Evolutionary conservation across 2,329 filamentous ascomycete species (phyloP), one percentile per base, ranked within the genome.

Genomic region (Pseudonectria buxi): DNA sequence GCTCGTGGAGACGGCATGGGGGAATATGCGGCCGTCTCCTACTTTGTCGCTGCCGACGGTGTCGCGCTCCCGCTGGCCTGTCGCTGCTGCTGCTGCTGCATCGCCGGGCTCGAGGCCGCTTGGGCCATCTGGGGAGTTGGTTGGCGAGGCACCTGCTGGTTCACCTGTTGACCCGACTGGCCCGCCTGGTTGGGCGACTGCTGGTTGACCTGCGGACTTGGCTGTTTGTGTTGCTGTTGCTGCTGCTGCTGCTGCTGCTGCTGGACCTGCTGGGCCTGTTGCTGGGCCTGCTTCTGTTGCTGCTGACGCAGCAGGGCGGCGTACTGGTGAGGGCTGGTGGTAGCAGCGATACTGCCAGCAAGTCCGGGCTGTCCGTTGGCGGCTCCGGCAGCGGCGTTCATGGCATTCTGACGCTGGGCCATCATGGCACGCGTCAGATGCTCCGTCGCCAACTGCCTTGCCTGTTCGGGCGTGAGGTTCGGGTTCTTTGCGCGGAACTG

Each of bases 301-400:
- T 78, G 74, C 26, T 74, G 72, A 29, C 74, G 60, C 7, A 78
- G 64, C 24, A 78, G 59, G 37, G 75, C 73, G 2, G 74, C 74
- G 48, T 78, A 78, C 42, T 78, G 74, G 27, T 78, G 73, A 18
- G 74, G 74, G 37, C 70, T 74, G 2, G 65, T 63, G 1, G 69
- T 69, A 13, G 64, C 62, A 1, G 65, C 58, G 32, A 72, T 64
- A 13, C 68, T 65, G 33, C 68, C 73, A 12, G 69, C 62, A 35
- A 73, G 64, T 3, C 65, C 64, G 11, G 69, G 58, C 43, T 73
- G 68, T 7, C 63, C 63, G 4, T 63, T 60, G 11, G 59, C 67
- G 18, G 18, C 18, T 9, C 72, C 73, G 3, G 72, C 70, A 3
- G 73, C 72, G 18, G 71, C 68, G 45, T 68, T 72, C 69, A 77